phyloP scores from a whole-genome alignment of 768 basidiomycete species.

The Boletus sp. region DNA sequence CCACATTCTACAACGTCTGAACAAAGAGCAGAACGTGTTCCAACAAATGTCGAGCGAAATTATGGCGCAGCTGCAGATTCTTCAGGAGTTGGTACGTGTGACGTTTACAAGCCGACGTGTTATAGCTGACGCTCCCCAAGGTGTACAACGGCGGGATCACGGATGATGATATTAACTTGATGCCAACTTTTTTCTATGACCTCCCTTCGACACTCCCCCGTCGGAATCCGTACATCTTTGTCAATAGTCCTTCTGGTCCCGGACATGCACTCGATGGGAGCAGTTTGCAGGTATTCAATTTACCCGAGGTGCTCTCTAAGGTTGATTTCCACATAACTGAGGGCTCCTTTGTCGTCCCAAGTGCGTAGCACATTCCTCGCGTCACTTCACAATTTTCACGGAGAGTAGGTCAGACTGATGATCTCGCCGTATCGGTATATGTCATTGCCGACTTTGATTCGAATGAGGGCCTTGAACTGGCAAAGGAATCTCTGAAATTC shows the following conservation, averaged over 20 bases:
- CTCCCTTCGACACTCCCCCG: constrained; percentile 67
- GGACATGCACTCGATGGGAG: constrained; percentile 10
- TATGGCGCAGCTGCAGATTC: constrained; percentile 55
- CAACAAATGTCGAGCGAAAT: constrained; percentile 44
- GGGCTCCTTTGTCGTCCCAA: constrained; percentile 60
- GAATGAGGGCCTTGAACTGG: constrained; percentile 51
- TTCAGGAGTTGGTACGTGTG: constrained; percentile 68
- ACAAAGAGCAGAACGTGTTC: constrained; percentile 17
- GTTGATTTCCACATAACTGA: constrained; percentile 41
- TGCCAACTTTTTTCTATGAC: constrained; percentile 86
- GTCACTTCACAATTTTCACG: constrained; percentile 4
- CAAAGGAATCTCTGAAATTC: constrained; percentile 64
- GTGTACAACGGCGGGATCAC: constrained; percentile 57
- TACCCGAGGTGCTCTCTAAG: constrained; percentile 30
- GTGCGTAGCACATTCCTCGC: constrained; percentile 37
- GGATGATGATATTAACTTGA: constrained; percentile 48
- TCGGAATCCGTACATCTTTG: constrained; percentile 76
- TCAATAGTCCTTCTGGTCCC: constrained; percentile 38
- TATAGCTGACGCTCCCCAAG: constrained; percentile 31
- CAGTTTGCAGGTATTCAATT: constrained; percentile 23
- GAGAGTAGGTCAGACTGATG: constrained; percentile 12
- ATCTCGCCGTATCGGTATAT: constrained; percentile 48
- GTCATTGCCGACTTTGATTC: constrained; percentile 80
- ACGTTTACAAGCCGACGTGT: not conserved
- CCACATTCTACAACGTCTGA: not conserved